These are phyloP conservation scores for Candida caryicola DNA, from an alignment of 805 yeast species.

Conservation along the genomic window DNA sequence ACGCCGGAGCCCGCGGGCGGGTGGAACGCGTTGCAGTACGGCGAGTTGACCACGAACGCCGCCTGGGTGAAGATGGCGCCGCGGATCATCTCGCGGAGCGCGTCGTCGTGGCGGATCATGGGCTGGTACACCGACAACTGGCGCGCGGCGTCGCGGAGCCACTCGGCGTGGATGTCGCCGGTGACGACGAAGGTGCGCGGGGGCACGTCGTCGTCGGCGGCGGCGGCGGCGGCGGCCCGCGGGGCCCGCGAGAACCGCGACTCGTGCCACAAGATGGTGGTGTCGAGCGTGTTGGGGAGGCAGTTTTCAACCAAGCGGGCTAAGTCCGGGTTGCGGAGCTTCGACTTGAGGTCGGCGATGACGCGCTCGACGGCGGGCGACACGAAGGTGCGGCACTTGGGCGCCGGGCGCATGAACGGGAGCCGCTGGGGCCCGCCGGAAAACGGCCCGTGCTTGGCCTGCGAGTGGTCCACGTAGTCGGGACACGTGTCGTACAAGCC, in stretches of 20 bases:
- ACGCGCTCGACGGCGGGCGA: slow-evolving; percentile 61
- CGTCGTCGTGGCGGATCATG: slow-evolving; percentile 49
- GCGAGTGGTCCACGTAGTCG: slow-evolving; percentile 61
- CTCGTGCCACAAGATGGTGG: slow-evolving; percentile 75
- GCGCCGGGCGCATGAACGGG: slow-evolving; percentile 76
- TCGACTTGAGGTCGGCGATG: slow-evolving; percentile 48
- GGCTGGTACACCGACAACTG: slow-evolving; percentile 76
- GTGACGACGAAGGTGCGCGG: slow-evolving; percentile 78
- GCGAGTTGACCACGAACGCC: slow-evolving; percentile 54
- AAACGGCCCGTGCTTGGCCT: slow-evolving; percentile 52
- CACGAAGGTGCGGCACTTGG: slow-evolving; percentile 67
- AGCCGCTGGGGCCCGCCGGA: slow-evolving; percentile 53
- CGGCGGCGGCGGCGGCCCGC: slow-evolving; percentile 14
- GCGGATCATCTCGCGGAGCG: slow-evolving; percentile 49
- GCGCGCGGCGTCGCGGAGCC: slow-evolving; percentile 86
- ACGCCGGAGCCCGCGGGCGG: slow-evolving; percentile 63
- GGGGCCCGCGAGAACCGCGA: too few species aligned
- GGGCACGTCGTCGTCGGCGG: slow-evolving; percentile 5
- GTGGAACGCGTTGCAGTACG: slow-evolving; percentile 90
- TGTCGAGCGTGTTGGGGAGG: slow-evolving; percentile 84
- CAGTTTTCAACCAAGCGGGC: slow-evolving; percentile 77
- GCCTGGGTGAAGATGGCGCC: slow-evolving; percentile 87
- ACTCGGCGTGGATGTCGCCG: slow-evolving; percentile 91
- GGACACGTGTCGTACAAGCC: slow-evolving; percentile 43
- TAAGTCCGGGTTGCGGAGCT: slow-evolving; percentile 60